phyloP scores from a whole-genome alignment of 495 filamentous ascomycete species.

The Tuber magnatum region DNA sequence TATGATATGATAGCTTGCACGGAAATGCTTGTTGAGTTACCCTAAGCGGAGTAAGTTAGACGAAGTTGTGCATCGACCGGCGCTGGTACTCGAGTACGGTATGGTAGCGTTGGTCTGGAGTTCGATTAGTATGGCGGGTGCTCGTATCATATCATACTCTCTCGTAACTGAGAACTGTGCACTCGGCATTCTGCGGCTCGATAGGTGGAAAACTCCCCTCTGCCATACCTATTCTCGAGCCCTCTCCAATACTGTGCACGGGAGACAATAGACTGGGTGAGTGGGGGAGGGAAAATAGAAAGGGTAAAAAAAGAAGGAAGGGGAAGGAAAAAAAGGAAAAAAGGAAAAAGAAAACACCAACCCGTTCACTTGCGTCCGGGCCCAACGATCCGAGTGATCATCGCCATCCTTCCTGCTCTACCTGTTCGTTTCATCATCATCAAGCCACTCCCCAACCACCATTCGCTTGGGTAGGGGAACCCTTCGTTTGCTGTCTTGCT shows the following conservation, averaged over 20 bases:
- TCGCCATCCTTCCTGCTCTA: constrained; percentile 23
- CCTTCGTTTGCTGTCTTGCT: constrained; percentile 15
- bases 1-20: not conserved
- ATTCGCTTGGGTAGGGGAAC: constrained; percentile 20
- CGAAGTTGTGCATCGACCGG: not conserved
- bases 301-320: constrained; percentile 1
- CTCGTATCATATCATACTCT: not conserved
- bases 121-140: not conserved
- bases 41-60: not conserved
- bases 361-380: constrained; percentile 10
- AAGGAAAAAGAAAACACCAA: constrained; percentile 5
- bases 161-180: not conserved
- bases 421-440: constrained; percentile 29
- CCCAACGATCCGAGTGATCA: constrained; percentile 29
- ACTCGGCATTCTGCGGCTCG: not conserved
- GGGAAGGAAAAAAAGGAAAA: not conserved
- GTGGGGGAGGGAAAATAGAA: constrained; percentile 3
- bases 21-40: not conserved
- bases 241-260: not conserved
- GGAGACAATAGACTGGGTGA: not conserved
- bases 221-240: not conserved
- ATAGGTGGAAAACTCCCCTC: not conserved
- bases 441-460: constrained; percentile 27
- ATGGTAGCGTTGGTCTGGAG: too few species aligned
- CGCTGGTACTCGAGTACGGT: too few species aligned